Evolutionary conservation across 768 basidiomycete species (phyloP).

Genomic region (Chalciporus sphaerocephalus): DNA sequence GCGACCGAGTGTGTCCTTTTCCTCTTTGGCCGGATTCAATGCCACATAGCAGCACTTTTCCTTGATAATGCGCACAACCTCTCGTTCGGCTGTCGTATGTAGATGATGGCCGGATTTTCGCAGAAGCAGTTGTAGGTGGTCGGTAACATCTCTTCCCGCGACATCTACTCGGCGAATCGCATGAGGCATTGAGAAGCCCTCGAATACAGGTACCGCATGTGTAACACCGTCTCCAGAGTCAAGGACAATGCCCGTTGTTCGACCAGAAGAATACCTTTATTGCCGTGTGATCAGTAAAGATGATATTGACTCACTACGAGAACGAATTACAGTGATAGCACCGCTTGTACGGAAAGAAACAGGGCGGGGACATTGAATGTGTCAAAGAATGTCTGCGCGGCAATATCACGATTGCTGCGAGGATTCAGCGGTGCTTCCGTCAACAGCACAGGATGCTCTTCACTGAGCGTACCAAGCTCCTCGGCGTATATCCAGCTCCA

Average conservation of each 20-base stretch:
- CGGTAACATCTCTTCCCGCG: conserved; percentile 95
- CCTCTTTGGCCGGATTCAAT: conserved; percentile 88
- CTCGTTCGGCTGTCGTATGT: conserved; percentile 94
- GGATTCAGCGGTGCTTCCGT: conserved; percentile 98
- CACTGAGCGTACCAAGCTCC: conserved; percentile 90
- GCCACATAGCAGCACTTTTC: conserved; percentile 98
- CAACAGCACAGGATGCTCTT: conserved; percentile 98
- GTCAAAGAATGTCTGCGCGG: conserved; percentile 98
- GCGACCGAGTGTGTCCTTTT: conserved; percentile 79
- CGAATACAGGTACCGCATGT: conserved; percentile 97
- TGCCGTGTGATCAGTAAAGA: conserved; percentile 10
- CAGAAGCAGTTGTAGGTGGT: conserved; percentile 89
- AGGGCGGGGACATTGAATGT: conserved; percentile 99
- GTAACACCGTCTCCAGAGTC: conserved; percentile 99
- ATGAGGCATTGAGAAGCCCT: conserved; percentile 99
- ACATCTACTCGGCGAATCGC: conserved; percentile 95
- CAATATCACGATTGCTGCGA: conserved; percentile 90
- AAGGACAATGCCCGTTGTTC: conserved; percentile 98
- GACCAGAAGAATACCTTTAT: conserved; percentile 90
- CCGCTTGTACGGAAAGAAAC: conserved; percentile 95
- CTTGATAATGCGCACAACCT: conserved; percentile 95
- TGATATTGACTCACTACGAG: background rate
- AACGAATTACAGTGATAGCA: conserved; percentile 81
- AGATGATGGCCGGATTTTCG: conserved; percentile 93
- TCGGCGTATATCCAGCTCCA: conserved; percentile 98